Conservation (phyloP, 2,329 filamentous ascomycete genomes). For the Pseudopithomyces chartarum region DNA sequence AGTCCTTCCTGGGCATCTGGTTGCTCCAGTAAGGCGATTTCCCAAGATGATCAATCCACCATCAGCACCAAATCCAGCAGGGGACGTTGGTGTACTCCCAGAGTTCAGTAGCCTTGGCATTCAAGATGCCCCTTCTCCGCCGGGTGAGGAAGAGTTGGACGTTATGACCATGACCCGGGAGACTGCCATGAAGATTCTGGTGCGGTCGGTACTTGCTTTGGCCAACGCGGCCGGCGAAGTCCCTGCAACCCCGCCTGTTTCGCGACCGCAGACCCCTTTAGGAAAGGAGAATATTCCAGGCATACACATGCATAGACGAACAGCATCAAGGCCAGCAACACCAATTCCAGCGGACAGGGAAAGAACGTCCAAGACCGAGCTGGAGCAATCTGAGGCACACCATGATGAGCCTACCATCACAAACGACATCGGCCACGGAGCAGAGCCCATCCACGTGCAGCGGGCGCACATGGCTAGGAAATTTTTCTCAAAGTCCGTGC, state of each 20-base stretch:
- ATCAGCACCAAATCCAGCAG: slow-evolving; percentile 47
- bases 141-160: slow-evolving; percentile 60
- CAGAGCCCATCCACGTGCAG: slow-evolving; percentile 75
- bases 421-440: slow-evolving; percentile 62
- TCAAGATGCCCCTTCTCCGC: slow-evolving; percentile 46
- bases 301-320: slow-evolving; percentile 36
- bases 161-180: slow-evolving; percentile 74
- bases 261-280: slow-evolving; percentile 63
- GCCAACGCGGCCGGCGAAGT: slow-evolving; percentile 77
- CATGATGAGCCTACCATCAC: slow-evolving; percentile 54
- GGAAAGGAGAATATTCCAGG: slow-evolving; percentile 34
- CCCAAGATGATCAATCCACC: slow-evolving; percentile 35
- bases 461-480: slow-evolving; percentile 86
- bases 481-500: slow-evolving; percentile 88
- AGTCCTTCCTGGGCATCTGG: slow-evolving; percentile 37
- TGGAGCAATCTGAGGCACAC: slow-evolving; percentile 57
- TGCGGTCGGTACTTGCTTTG: slow-evolving; percentile 62
- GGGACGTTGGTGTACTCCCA: slow-evolving; percentile 47
- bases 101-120: slow-evolving; percentile 37
- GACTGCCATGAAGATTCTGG: slow-evolving; percentile 80
- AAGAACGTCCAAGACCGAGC: slow-evolving; percentile 44
- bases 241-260: slow-evolving; percentile 76
- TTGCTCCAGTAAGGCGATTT: slow-evolving; percentile 21
- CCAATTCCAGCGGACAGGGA: slow-evolving; percentile 48
- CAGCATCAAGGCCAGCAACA: slow-evolving; percentile 45